Conservation (phyloP, 1,139 yeast genomes). For the Hyphopichia pseudoburtonii region DNA sequence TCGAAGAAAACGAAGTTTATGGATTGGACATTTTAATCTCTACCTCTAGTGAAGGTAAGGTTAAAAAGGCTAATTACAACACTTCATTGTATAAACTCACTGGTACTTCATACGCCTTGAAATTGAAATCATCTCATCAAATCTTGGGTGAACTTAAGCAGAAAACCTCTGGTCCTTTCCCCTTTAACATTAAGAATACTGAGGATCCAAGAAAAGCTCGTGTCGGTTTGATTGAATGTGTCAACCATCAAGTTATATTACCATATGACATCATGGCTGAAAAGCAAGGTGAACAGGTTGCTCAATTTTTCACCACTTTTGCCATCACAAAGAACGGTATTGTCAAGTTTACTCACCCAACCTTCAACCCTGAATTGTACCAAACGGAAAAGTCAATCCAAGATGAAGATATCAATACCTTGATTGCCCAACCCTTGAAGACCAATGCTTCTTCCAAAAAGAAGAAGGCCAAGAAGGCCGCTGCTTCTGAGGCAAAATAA, state of each 20-base stretch:
- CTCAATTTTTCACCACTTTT: slow-evolving; percentile 75
- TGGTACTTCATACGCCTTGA: slow-evolving; percentile 66
- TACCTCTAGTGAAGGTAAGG: slow-evolving; percentile 69
- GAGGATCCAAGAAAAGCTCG: slow-evolving; percentile 72
- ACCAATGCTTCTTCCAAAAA: slow-evolving; percentile 40
- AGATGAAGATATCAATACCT: slow-evolving; percentile 51
- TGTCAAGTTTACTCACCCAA: slow-evolving; percentile 64
- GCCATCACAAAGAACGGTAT: slow-evolving; percentile 75
- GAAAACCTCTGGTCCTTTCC: slow-evolving; percentile 68
- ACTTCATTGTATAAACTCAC: slow-evolving; percentile 76
- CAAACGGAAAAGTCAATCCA: slow-evolving; percentile 58
- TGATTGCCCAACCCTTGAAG: slow-evolving; percentile 57
- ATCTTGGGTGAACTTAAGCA: slow-evolving; percentile 64
- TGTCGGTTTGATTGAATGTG: slow-evolving; percentile 75
- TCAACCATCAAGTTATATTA: slow-evolving; percentile 64
- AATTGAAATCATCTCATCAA: slow-evolving; percentile 71
- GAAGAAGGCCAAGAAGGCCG: slow-evolving; percentile 31
- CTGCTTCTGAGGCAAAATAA: not conserved
- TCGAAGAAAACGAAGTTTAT: slow-evolving; percentile 76
- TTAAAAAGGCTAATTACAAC: slow-evolving; percentile 56
- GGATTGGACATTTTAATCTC: slow-evolving; percentile 74
- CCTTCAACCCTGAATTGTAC: slow-evolving; percentile 49
- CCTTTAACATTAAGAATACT: slow-evolving; percentile 65
- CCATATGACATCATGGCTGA: slow-evolving; percentile 72
- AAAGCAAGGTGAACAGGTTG: slow-evolving; percentile 66